Conservation (phyloP, 192 early-diverging fungal genomes). For the Phycomyces nitens region DNA sequence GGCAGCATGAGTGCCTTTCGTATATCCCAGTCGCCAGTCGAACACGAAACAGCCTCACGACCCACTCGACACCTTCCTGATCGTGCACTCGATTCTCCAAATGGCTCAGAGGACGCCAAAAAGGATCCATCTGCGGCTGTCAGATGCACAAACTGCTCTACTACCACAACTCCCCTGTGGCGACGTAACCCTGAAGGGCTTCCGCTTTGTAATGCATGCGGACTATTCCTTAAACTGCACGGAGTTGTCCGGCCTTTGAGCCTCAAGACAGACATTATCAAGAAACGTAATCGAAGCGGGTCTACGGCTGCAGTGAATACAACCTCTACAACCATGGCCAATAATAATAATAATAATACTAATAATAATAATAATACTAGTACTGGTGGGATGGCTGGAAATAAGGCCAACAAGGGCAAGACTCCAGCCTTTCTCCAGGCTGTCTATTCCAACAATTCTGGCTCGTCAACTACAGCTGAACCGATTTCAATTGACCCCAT, state of each 20-base stretch:
- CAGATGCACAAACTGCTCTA: conserved; percentile 77
- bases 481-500: neutral
- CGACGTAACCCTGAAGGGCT: conserved; percentile 74
- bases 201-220: conserved; percentile 93
- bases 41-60: no score
- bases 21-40: no score
- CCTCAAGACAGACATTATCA: conserved; percentile 81
- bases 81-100: neutral
- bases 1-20: no score
- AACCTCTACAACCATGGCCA: neutral
- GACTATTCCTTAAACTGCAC: conserved; percentile 90
- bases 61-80: no score
- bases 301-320: neutral
- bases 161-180: conserved; percentile 86
- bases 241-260: conserved; percentile 72
- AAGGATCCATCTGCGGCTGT: conserved; percentile 5
- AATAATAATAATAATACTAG: no score
- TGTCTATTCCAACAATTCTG: neutral
- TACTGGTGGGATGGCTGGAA: no score
- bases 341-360: neutral
- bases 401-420: neutral
- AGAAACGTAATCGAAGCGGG: conserved; percentile 71
- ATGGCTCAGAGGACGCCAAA: neutral
- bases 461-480: neutral
- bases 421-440: neutral